These are phyloP conservation scores for Yamadazyma laniorum DNA, from an alignment of 805 yeast species.

Conservation along the genomic window DNA sequence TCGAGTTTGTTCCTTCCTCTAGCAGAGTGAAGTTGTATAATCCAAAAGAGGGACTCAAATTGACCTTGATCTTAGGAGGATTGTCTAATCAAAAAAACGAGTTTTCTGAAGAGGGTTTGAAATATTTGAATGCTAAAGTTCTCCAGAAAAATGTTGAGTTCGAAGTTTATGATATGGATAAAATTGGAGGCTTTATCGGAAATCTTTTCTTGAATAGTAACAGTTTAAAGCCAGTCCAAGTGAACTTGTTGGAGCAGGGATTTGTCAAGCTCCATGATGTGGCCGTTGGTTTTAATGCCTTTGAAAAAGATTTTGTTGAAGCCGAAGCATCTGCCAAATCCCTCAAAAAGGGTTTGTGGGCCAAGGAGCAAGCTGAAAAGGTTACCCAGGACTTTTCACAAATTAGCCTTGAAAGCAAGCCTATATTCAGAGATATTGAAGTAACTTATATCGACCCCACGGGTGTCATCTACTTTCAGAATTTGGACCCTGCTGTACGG, in stretches of 20 bases:
- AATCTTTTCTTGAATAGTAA: conserved; percentile 54
- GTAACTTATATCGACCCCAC: conserved; percentile 47
- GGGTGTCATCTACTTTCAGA: conserved; percentile 49
- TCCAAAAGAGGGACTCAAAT: conserved; percentile 68
- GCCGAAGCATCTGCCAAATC: conserved; percentile 64
- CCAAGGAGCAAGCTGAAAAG: conserved; percentile 39
- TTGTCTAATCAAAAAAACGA: conserved; percentile 43
- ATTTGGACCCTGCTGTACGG: conserved; percentile 36
- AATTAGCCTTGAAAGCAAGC: conserved; percentile 23
- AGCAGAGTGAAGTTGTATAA: conserved; percentile 64
- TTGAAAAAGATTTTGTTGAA: conserved; percentile 49
- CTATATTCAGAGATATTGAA: conserved; percentile 50
- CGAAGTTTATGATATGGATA: conserved; percentile 68
- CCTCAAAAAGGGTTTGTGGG: conserved; percentile 65
- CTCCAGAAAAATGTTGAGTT: conserved; percentile 74
- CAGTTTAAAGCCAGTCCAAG: conserved; percentile 53
- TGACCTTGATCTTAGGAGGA: conserved; percentile 77
- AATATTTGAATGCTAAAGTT: conserved; percentile 50
- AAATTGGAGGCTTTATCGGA: conserved; percentile 79
- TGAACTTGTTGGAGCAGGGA: conserved; percentile 58
- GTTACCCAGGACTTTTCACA: conserved; percentile 9
- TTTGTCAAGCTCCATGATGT: conserved; percentile 62
- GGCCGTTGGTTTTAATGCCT: conserved; percentile 59
- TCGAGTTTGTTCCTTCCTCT: conserved; percentile 69
- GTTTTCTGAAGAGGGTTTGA: conserved; percentile 50